Evolutionary conservation across 441 rosid genomes (phyloP).

Genomic region (Biscutella laevigata): DNA sequence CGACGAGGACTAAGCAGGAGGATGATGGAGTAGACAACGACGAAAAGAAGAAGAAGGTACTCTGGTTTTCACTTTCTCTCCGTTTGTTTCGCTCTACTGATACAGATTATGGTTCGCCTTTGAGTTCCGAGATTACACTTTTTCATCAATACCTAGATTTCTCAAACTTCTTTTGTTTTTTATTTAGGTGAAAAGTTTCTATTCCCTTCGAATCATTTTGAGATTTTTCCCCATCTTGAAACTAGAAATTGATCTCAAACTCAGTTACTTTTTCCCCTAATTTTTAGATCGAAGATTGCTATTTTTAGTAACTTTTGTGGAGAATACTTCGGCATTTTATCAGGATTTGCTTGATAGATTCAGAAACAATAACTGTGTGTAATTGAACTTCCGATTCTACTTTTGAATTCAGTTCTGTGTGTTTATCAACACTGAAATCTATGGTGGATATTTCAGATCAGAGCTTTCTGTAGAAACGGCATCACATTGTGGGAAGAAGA

Average conservation of each 20-base stretch:
- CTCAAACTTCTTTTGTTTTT: too few species aligned
- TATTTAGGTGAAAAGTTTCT: neutral
- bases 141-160: too few species aligned
- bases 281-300: slow-evolving; percentile 1
- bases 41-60: too few species aligned
- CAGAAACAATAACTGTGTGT: neutral
- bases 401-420: neutral
- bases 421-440: neutral
- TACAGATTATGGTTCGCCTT: too few species aligned
- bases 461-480: slow-evolving; percentile 10
- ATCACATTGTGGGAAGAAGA: slow-evolving; percentile 14
- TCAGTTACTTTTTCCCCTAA: neutral
- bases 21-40: too few species aligned
- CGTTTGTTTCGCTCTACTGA: too few species aligned
- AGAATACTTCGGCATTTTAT: neutral
- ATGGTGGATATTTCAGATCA: slow-evolving; percentile 19
- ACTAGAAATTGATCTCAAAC: neutral
- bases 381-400: neutral
- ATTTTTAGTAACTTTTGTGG: slow-evolving; percentile 5
- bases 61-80: too few species aligned
- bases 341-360: slow-evolving; percentile 18
- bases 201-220: slow-evolving; percentile 6
- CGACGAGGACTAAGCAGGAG: neutral
- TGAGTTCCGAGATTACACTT: too few species aligned
- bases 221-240: slow-evolving; percentile 8